phyloP scores from a whole-genome alignment of 75 land plant genomes.

The Selaginella tamariscina region DNA sequence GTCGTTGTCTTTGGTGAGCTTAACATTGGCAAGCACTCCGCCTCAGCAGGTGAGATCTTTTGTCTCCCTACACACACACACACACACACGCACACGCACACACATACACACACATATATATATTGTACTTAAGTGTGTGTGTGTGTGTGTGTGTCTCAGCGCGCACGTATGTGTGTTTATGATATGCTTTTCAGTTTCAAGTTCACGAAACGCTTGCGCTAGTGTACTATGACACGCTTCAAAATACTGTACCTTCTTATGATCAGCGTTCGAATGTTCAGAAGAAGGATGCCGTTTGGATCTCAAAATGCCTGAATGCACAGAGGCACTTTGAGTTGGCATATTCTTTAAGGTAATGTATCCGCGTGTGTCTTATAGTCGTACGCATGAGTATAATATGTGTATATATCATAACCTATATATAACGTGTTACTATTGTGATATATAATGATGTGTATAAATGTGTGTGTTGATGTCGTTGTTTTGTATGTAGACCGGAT shows the following conservation, averaged over 20 bases:
- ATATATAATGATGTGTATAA: no score
- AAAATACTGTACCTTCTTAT: conserved; percentile 91
- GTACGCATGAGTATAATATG: no score
- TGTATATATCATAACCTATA: no score
- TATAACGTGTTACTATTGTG: no score
- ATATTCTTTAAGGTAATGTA: conserved; percentile 47
- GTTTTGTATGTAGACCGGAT: conserved; percentile 52
- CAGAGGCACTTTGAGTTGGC: conserved; percentile 81
- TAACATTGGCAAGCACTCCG: conserved; percentile 66
- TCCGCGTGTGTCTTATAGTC: not conserved
- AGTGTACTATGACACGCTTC: conserved; percentile 90
- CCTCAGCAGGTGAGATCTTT: conserved; percentile 47
- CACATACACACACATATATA: no score
- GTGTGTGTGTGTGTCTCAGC: no score
- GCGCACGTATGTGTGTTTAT: not conserved
- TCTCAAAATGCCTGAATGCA: conserved; percentile 53
- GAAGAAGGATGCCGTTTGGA: conserved; percentile 61
- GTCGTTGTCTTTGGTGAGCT: conserved; percentile 83
- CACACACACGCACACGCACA: no score
- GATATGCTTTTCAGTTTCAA: conserved; percentile 44
- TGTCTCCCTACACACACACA: not conserved
- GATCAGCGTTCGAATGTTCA: conserved; percentile 77
- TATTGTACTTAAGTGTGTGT: no score
- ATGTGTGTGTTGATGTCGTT: not conserved
- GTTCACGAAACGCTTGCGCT: conserved; percentile 86